A percentile compares a stretch with the other conserved stretches of the same genome.
phyloP scores from a whole-genome alignment of 352 stramenopile species.

The Globisporangium echinulatum region DNA sequence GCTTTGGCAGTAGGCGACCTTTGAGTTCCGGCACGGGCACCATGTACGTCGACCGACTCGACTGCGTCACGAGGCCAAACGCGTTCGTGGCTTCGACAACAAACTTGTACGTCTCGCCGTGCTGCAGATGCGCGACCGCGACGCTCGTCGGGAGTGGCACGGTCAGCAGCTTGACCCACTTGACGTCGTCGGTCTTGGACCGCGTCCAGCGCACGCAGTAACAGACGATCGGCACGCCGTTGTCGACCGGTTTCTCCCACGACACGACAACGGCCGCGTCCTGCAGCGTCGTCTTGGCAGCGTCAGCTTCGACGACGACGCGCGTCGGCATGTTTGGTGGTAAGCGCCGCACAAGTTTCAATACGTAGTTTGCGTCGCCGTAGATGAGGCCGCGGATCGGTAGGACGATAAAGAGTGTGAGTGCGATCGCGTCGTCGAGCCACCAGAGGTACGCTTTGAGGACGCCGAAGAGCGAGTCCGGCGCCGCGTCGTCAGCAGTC shows the following conservation, averaged over 20 bases:
- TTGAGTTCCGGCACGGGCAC: slow-evolving; percentile 71
- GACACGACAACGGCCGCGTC: slow-evolving; percentile 57
- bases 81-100: slow-evolving; percentile 77
- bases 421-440: slow-evolving; percentile 76
- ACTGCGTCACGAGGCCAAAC: slow-evolving; percentile 69
- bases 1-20: slow-evolving; percentile 42
- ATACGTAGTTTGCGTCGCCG: slow-evolving; percentile 67
- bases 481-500: slow-evolving; percentile 6
- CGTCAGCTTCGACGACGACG: slow-evolving; percentile 61
- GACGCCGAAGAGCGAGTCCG: slow-evolving; percentile 27
- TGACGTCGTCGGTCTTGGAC: slow-evolving; percentile 66
- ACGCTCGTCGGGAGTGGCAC: slow-evolving; percentile 62
- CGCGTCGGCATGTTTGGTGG: slow-evolving; percentile 79
- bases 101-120: slow-evolving; percentile 84
- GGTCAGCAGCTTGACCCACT: slow-evolving; percentile 70
- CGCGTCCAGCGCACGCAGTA: slow-evolving; percentile 80
- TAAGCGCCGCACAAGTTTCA: slow-evolving; percentile 57
- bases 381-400: slow-evolving; percentile 81
- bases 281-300: slow-evolving; percentile 44
- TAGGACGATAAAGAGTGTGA: slow-evolving; percentile 68
- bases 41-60: slow-evolving; percentile 82
- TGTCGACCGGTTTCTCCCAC: slow-evolving; percentile 75
- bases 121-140: slow-evolving; percentile 48
- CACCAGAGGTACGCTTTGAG: slow-evolving; percentile 78
- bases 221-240: slow-evolving; percentile 75